These are phyloP conservation scores for Euphorbia pulcherrima DNA, from an alignment of 345 rosid genomes.

Conservation along the genomic window DNA sequence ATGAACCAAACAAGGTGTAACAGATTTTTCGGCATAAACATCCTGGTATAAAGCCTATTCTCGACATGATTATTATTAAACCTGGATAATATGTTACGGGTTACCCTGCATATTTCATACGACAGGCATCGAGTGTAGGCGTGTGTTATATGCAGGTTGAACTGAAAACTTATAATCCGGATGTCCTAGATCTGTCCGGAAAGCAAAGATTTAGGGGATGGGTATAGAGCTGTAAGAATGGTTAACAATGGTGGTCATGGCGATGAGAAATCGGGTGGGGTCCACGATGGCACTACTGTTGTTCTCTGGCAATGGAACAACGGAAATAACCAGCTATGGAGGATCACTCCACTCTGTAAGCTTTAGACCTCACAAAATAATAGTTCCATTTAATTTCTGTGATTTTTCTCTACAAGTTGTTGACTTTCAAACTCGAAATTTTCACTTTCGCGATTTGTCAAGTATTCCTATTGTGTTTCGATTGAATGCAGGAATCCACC, in stretches of 20 bases:
- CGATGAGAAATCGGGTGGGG: conserved; percentile 62
- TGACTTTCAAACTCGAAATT: neutral
- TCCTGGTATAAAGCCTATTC: neutral
- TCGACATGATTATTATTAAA: neutral
- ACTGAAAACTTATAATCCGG: conserved; percentile 50
- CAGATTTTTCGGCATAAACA: neutral
- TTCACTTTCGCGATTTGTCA: neutral
- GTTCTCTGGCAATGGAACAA: conserved; percentile 82
- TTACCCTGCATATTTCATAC: neutral
- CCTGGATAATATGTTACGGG: neutral
- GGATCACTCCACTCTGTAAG: conserved; percentile 67
- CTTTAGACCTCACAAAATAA: conserved; percentile 9
- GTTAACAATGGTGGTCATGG: conserved; percentile 64
- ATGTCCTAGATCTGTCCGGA: conserved; percentile 54
- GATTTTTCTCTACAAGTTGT: neutral
- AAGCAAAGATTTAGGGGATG: conserved; percentile 52
- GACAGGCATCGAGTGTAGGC: too few species aligned
- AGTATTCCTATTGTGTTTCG: neutral
- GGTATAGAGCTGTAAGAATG: conserved; percentile 60
- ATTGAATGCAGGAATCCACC: conserved; percentile 28
- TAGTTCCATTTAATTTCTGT: neutral
- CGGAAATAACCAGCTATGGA: conserved; percentile 90
- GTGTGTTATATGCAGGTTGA: conserved; percentile 65
- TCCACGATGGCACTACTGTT: conserved; percentile 62
- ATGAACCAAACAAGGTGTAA: too few species aligned